Base-by-base conservation (phyloP, 257 asterid species). In the Verbascum thapsus region DNA sequence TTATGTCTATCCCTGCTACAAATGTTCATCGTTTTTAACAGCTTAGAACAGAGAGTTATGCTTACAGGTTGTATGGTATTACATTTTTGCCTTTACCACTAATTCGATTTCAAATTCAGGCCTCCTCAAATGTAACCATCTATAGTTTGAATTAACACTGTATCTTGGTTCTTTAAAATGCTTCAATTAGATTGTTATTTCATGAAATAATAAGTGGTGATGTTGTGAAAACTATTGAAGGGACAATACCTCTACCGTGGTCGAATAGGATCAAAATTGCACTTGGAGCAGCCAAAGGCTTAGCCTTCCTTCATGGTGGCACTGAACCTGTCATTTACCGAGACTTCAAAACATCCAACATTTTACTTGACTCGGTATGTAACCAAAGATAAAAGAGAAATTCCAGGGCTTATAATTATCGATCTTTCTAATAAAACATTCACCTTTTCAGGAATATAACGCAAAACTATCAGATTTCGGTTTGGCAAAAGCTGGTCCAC, bases 401-500 rank as follows among this genome's bases (percentile, higher is more conserved):
- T 39, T 41, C 10, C 0, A 19, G 7, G 54, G 60, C 26, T 48
- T 57, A 63, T 23, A 8, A 47, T 17, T 63, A n/a, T 19, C n/a
- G 11, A 44, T 22, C 18, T 35, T 49, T 30, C 15, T 72, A 26
- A 22, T 38, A 13, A 23, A n/a, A 17, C 6, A 42, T 39, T 54
- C 43, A 23, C 32, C 16, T 63, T 60, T 63, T 61, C 71, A 91
- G 98, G 98, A 88, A 51, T 91, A 91, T 50, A 91, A 84, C 40
- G 92, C 95, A 12, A 91, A 91, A 83, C 94, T 91, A 59, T 91
- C 98, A 0, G 98, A 91, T 74, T 91, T 91, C 42, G 98, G 98
- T 52, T 81, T 91, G 74, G 98, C 98, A 12, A 91, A 88, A 77
- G 98, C 98, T 9, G 98, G 96, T 53, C 98, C 98, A 55, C 98